Percentiles rank a stretch among this genome's conserved stretches.
These are phyloP conservation scores for Lactarius sp. DNA, from an alignment of 768 basidiomycete species.

Conservation along the genomic window DNA sequence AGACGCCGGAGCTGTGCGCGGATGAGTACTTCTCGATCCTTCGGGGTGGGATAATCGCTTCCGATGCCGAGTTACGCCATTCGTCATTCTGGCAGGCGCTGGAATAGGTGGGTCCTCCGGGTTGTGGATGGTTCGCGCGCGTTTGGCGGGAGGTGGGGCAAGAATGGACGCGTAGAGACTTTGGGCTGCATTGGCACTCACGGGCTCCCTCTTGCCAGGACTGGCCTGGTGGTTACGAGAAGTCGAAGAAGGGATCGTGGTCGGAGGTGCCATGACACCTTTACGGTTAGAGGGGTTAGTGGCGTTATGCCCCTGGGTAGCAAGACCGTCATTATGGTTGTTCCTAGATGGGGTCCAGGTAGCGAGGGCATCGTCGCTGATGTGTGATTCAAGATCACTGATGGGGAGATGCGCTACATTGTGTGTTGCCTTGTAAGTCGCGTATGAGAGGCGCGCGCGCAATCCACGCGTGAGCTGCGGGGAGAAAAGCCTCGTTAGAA, in stretches of 20 bases:
- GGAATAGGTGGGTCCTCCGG: constrained; percentile 62
- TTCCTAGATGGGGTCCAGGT: constrained; percentile 28
- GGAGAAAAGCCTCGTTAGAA: constrained; percentile 28
- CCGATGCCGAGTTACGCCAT: constrained; percentile 28
- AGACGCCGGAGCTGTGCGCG: constrained; percentile 11
- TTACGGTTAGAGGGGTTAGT: constrained; percentile 34
- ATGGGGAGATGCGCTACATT: constrained; percentile 63
- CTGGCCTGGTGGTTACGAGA: constrained; percentile 16
- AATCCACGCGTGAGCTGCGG: constrained; percentile 73
- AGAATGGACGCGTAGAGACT: constrained; percentile 72
- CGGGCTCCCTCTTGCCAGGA: constrained; percentile 29
- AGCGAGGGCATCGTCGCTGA: constrained; percentile 36
- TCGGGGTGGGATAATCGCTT: constrained; percentile 26
- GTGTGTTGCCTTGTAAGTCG: constrained; percentile 77
- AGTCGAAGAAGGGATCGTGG: constrained; percentile 23
- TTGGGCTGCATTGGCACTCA: constrained; percentile 42
- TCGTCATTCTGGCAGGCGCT: constrained; percentile 38
- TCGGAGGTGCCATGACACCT: constrained; percentile 45
- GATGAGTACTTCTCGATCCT: constrained; percentile 11
- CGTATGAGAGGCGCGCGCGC: constrained; percentile 75
- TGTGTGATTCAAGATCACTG: constrained; percentile 66
- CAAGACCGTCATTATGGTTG: constrained; percentile 49
- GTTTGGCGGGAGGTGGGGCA: constrained; percentile 69
- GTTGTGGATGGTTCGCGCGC: constrained; percentile 76
- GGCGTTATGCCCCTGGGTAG: constrained; percentile 44